Evolutionary conservation across 2,329 filamentous ascomycete species (phyloP).

Genomic region (Aspergillus vadensis): DNA sequence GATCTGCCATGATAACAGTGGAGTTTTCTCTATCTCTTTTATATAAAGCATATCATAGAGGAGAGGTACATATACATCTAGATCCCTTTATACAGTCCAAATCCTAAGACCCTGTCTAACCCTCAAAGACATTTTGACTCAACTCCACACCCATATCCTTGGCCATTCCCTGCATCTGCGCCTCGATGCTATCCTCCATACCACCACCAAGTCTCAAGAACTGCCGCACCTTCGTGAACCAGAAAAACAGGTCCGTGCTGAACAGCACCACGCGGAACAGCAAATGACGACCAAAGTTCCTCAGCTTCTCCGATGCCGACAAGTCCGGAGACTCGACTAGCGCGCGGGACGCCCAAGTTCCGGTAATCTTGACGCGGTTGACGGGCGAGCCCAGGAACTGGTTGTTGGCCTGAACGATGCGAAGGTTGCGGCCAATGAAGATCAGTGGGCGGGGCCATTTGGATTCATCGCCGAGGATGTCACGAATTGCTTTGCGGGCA

Average conservation of each 20-base stretch:
- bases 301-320: conserved; percentile 61
- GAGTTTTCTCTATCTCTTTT: too few relatives aligned
- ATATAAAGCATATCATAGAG: not conserved
- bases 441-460: conserved; percentile 90
- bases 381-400: conserved; percentile 87
- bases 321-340: conserved; percentile 74
- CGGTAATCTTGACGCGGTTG: conserved; percentile 90
- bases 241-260: conserved; percentile 78
- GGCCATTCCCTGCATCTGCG: conserved; percentile 81
- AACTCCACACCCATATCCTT: conserved; percentile 90
- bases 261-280: conserved; percentile 79
- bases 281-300: conserved; percentile 74
- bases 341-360: conserved; percentile 81
- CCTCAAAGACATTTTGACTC: conserved; percentile 85
- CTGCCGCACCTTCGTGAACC: conserved; percentile 76
- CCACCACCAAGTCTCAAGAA: conserved; percentile 74
- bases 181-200: conserved; percentile 94
- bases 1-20: too few relatives aligned
- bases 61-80: not conserved
- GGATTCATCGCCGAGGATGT: conserved; percentile 79
- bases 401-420: conserved; percentile 92
- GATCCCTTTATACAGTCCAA: too few relatives aligned
- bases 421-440: conserved; percentile 87
- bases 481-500: conserved; percentile 70
- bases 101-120: conserved; percentile 48